Conservation (phyloP, 805 yeast species). For the Candida xyloterini region DNA sequence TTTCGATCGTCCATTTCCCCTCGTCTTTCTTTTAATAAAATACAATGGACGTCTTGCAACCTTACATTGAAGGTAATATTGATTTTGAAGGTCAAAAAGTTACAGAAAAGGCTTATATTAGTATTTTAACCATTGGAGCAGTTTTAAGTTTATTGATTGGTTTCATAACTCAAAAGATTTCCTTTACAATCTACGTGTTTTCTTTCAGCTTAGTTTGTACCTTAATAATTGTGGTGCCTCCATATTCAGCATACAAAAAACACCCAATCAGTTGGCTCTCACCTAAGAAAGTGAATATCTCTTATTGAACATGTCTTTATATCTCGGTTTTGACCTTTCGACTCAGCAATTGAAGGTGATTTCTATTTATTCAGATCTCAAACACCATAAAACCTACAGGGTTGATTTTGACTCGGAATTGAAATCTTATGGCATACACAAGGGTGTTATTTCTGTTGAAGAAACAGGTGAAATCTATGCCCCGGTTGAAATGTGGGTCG, state of each 20-base stretch:
- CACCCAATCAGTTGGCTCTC: conserved; percentile 48
- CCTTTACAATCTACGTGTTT: conserved; percentile 38
- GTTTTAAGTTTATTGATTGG: conserved; percentile 48
- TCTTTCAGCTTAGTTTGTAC: conserved; percentile 34
- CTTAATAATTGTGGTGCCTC: conserved; percentile 46
- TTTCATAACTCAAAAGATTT: conserved; percentile 43
- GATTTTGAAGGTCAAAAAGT: conserved; percentile 55
- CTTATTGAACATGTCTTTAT: conserved; percentile 31
- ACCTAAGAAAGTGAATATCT: conserved; percentile 13
- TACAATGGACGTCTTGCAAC: conserved; percentile 21
- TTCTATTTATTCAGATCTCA: conserved; percentile 52
- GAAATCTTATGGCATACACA: conserved; percentile 57
- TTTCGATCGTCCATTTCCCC: conserved; percentile 4
- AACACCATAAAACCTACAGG: conserved; percentile 52
- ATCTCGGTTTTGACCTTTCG: conserved; percentile 79
- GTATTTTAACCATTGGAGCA: conserved; percentile 32
- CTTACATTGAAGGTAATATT: conserved; percentile 32
- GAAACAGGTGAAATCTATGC: conserved; percentile 62
- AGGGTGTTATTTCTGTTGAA: conserved; percentile 65
- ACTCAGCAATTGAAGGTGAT: conserved; percentile 86
- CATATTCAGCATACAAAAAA: conserved; percentile 55
- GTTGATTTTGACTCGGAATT: conserved; percentile 72
- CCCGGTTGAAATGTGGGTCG: conserved; percentile 90
- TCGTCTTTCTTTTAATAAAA: not conserved
- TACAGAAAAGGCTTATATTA: conserved; percentile 34